These are phyloP conservation scores for Hirsutella rhossiliensis DNA, from an alignment of 2,329 filamentous ascomycete genomes.

Conservation along the genomic window DNA sequence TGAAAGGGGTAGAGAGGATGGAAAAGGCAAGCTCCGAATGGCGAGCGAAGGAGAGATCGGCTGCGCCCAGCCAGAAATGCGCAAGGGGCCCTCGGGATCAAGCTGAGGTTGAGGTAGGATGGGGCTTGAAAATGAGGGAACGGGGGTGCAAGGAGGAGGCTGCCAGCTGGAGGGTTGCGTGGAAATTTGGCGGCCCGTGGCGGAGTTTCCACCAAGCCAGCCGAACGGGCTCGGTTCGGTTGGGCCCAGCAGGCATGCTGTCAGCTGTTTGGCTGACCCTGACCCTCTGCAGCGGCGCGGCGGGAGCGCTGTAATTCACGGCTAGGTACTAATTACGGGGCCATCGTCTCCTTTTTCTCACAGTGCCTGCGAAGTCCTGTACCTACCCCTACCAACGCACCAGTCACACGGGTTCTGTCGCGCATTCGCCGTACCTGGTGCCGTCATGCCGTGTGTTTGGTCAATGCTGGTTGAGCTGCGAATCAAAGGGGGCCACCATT, in stretches of 20 bases:
- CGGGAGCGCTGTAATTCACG: neutral
- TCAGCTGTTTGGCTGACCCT: neutral
- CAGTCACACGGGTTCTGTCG: too few relatives aligned
- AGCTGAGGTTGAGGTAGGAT: constrained; percentile 7
- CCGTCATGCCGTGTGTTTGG: too few relatives aligned
- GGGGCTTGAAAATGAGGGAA: constrained; percentile 4
- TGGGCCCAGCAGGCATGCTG: neutral
- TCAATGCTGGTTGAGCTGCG: too few relatives aligned
- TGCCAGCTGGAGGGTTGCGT: constrained; percentile 2
- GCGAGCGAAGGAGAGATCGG: constrained; percentile 5
- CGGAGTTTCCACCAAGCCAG: constrained; percentile 4
- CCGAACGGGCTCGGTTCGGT: neutral
- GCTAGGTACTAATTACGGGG: too few relatives aligned
- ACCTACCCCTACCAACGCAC: too few relatives aligned
- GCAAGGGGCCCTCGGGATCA: constrained; percentile 9
- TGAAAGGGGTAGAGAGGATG: constrained; percentile 1
- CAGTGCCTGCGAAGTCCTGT: too few relatives aligned
- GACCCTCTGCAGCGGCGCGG: neutral
- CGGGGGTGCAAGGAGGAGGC: constrained; percentile 1
- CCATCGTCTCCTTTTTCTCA: too few relatives aligned
- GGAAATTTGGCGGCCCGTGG: constrained; percentile 8
- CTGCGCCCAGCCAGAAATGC: constrained; percentile 7
- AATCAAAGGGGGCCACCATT: too few relatives aligned
- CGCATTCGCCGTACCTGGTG: too few relatives aligned
- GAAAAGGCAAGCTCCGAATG: constrained; percentile 9